Evolutionary conservation across 805 yeast species (phyloP).

Genomic region (Candida caryicola): DNA sequence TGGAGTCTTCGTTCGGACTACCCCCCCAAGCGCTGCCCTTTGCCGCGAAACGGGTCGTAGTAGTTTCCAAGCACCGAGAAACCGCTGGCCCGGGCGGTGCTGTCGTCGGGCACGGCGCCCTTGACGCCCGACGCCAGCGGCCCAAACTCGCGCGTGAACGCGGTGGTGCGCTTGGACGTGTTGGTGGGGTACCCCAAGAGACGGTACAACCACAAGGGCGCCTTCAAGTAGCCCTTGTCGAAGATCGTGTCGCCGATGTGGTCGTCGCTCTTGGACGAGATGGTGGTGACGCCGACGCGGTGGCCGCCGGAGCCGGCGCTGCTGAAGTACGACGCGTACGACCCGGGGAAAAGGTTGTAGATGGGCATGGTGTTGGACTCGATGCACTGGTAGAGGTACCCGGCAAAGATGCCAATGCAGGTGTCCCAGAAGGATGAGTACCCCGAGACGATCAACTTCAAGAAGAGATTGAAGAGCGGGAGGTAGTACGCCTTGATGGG

Average conservation of each 20-base stretch:
- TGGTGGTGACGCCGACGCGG: conserved; percentile 33
- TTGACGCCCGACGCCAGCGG: not conserved
- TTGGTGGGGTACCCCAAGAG: conserved; percentile 27
- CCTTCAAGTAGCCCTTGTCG: conserved; percentile 53
- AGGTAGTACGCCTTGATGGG: conserved; percentile 56
- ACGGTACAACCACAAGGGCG: conserved; percentile 46
- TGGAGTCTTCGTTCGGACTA: too few relatives aligned
- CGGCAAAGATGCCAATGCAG: conserved; percentile 51
- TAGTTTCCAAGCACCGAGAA: conserved; percentile 14
- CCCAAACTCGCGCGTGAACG: conserved; percentile 2
- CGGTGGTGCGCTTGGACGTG: conserved; percentile 8
- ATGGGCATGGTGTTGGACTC: conserved; percentile 53
- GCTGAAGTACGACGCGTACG: conserved; percentile 17
- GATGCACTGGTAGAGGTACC: conserved; percentile 59
- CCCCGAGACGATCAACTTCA: conserved; percentile 42
- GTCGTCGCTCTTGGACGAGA: conserved; percentile 10
- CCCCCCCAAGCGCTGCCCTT: conserved; percentile 36
- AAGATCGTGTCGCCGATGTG: conserved; percentile 41
- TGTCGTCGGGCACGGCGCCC: not conserved
- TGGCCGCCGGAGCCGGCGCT: conserved; percentile 11
- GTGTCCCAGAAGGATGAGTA: conserved; percentile 38
- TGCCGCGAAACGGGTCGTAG: conserved; percentile 27
- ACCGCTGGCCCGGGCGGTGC: conserved; percentile 6
- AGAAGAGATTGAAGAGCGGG: conserved; percentile 39
- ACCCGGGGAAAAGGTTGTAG: conserved; percentile 36